A percentile compares a stretch with the other conserved stretches of the same genome.
Conservation (phyloP, 805 yeast species). For the Saturnispora besseyi region DNA sequence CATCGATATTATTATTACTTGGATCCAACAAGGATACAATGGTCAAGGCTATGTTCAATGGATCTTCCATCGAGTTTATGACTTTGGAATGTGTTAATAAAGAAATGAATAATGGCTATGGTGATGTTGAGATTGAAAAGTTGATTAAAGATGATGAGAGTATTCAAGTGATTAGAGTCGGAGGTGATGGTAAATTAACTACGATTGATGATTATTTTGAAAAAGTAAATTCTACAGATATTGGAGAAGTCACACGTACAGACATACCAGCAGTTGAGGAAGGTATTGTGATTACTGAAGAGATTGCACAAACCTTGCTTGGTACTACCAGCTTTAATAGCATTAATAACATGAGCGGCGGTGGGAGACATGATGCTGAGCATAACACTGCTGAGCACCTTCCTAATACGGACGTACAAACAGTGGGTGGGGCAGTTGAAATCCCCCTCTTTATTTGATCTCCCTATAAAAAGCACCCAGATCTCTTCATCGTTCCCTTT, state of each 20-base stretch:
- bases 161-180: conserved; percentile 21
- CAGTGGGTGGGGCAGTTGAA: conserved; percentile 37
- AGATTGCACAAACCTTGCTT: conserved; percentile 22
- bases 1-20: conserved; percentile 23
- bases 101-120: conserved; percentile 17
- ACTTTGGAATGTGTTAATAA: conserved; percentile 19
- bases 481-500: too few relatives aligned
- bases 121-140: conserved; percentile 22
- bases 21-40: conserved; percentile 12
- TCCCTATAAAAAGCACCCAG: too few relatives aligned
- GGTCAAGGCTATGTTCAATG: conserved; percentile 6
- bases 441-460: conserved; percentile 34
- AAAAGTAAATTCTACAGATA: not conserved
- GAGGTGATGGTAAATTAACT: conserved; percentile 22
- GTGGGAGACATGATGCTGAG: not conserved
- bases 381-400: not conserved
- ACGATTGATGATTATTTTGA: conserved; percentile 25
- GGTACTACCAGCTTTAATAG: not conserved
- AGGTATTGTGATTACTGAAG: conserved; percentile 19
- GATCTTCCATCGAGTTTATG: conserved; percentile 26
- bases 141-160: conserved; percentile 28
- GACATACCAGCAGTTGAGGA: not conserved
- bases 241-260: too few relatives aligned
- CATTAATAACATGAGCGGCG: not conserved
- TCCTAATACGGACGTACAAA: conserved; percentile 16